Base-by-base conservation (phyloP, 352 stramenopile species). In the Pythium sukuiense region DNA sequence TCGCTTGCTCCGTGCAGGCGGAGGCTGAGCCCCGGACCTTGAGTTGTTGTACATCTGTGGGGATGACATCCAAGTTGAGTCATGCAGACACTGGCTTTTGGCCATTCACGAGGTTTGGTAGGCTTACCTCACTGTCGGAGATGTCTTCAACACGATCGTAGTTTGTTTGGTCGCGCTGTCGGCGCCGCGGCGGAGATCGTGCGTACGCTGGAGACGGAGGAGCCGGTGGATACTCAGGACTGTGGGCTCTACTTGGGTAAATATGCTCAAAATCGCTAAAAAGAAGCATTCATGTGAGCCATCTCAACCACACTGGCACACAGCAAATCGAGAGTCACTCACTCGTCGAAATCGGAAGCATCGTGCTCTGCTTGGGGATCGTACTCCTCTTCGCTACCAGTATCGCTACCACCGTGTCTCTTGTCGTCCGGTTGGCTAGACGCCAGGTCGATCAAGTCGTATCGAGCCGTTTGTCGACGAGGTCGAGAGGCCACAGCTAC, bases 41-140 rank as follows among this genome's bases (percentile, higher is more conserved):
- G 29, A 30, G 5, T 11, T 30, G 8, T 45, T 32, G 18, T 35
- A n/a, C 45, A 54, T 55, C 58, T 63, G n/a, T 35, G 1, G 46
- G 9, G 24, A 30, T 32, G 5, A 49, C n/a, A 26, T 26, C 8
- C 16, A 9, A 2, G n/a, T 49, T 26, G 5, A 49, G 43, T 49
- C 13, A 13, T 18, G 43, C 16, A 11, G 43, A 49, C 43, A 49
- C 14, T 43, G 35, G 2, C 35, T 5, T 1, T 16, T 4, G 35
- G 16, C 16, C 35, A 43, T 5, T 12, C 7, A 16, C 12, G 12
- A 4, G 8, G 16, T 16, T 7, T 43, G 7, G 35, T 18, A 43
- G 11, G 43, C 43, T 26, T 9, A 91, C 80, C 78, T 91, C 80
- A 45, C 85, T 73, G 63, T 91, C 83, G 13, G 80, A 88, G 6